Evolutionary conservation across 2,329 filamentous ascomycete species (phyloP), one percentile per base, ranked within the genome.

Genomic region (Calonectria henricotiae): DNA sequence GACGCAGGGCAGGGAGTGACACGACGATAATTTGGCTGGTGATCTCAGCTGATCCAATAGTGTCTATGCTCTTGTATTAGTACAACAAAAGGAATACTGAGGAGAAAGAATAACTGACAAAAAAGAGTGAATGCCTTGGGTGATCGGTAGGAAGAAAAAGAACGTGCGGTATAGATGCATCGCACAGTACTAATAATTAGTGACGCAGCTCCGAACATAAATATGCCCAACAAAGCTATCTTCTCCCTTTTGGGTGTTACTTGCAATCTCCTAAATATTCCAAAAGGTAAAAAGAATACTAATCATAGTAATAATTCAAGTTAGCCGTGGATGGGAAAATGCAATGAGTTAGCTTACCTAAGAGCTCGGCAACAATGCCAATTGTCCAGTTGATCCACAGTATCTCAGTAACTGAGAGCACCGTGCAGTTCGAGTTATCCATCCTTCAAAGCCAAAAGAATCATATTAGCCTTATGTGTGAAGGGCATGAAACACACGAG

Each of bases 361-460:
- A 0, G 5, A 58, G 20, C 35, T 58, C 32, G 11, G 51, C 51
- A 39, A 58, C 4, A 27, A 58, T 58, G 9, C 51, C 51, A 13
- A 58, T 39, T 8, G 17, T n/a, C 51, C 51, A 58, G 51, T 58
- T 58, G 20, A 58, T 58, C 51, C 51, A 58, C 9, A 58, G 12
- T 37, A 39, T 58, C 20, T 39, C 20, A 27, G 35, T 39, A 5
- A 58, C 51, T 3, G 32, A 25, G 2, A 58, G 35, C 20, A 58
- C 51, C 5, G 32, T 58, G 13, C 51, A 58, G 3, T 5, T 25
- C 8, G 51, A 25, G 11, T 17, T 12, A 27, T 58, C n/a, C 5
- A 25, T 25, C 32, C 51, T 39, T 37, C 7, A 17, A 7, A 4
- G 2, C 3, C 20, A 11, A 20, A 37, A 58, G 51, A 17, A 5